Percentiles rank a stretch among this genome's conserved stretches.
phyloP scores from a whole-genome alignment of 129 eudicot species.

The Ambrosia trifida region DNA sequence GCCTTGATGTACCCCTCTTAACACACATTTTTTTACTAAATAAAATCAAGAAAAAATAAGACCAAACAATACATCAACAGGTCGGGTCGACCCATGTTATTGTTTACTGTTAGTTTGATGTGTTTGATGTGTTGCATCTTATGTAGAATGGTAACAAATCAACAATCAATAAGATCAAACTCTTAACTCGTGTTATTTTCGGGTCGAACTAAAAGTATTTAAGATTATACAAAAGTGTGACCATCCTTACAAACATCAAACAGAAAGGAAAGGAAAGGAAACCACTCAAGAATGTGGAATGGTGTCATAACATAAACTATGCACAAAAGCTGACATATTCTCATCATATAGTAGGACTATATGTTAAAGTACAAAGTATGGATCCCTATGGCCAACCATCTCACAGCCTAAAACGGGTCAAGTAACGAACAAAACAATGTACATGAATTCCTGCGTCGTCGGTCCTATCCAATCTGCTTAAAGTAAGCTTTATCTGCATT shows the following conservation, averaged over 20 bases:
- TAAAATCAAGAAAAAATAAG: neutral
- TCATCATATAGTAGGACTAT: conserved; percentile 25
- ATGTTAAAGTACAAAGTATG: conserved; percentile 34
- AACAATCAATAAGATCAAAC: neutral
- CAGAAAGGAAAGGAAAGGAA: conserved; percentile 5
- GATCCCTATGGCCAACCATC: conserved; percentile 34
- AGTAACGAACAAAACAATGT: conserved; percentile 38
- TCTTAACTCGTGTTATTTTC: neutral
- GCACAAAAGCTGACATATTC: conserved; percentile 40
- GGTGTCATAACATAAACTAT: conserved; percentile 29
- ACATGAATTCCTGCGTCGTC: conserved; percentile 32
- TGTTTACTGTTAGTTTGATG: neutral
- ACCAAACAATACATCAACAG: neutral
- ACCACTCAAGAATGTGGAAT: conserved; percentile 24
- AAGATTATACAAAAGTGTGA: conserved; percentile 25
- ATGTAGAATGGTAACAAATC: neutral
- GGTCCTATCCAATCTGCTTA: conserved; percentile 40
- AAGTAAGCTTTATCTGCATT: conserved; percentile 71
- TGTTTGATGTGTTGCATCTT: neutral
- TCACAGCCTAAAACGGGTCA: conserved; percentile 6
- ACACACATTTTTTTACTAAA: conserved; percentile 15
- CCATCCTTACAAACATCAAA: conserved; percentile 21
- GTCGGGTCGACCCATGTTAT: neutral
- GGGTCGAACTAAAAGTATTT: neutral
- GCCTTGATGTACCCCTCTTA: conserved; percentile 33